phyloP scores from a whole-genome alignment of 1,284 basidiomycete genomes.

The Porodaedalea pini region DNA sequence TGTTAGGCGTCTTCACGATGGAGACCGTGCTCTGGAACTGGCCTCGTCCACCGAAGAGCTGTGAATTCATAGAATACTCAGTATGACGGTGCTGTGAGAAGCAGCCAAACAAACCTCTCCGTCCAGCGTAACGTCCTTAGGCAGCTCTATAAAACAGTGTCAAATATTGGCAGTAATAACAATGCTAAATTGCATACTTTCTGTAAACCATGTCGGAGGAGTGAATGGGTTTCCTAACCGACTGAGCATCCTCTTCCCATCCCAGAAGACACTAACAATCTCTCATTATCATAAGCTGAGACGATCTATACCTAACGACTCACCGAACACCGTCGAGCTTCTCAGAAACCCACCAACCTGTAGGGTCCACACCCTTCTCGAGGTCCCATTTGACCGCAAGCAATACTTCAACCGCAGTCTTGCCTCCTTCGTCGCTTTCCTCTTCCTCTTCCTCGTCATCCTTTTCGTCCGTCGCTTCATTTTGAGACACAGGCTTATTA shows the following conservation, averaged over 20 bases:
- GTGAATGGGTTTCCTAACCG: slow-evolving; percentile 59
- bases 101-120: slow-evolving; percentile 40
- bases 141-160: slow-evolving; percentile 42
- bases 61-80: slow-evolving; percentile 12
- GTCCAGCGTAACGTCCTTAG: slow-evolving; percentile 55
- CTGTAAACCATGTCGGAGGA: slow-evolving; percentile 57
- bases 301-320: slow-evolving; percentile 16
- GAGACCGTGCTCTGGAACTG: slow-evolving; percentile 57
- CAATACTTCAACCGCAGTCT: slow-evolving; percentile 41
- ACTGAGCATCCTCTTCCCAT: slow-evolving; percentile 55
- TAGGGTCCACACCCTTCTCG: slow-evolving; percentile 52
- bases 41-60: slow-evolving; percentile 56
- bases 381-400: slow-evolving; percentile 61
- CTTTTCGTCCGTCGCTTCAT: slow-evolving; percentile 6
- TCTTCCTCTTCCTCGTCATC: slow-evolving; percentile 24
- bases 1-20: slow-evolving; percentile 54
- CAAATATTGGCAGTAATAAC: neutral
- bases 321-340: slow-evolving; percentile 58
- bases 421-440: slow-evolving; percentile 26
- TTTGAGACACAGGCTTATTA: slow-evolving; percentile 18
- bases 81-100: slow-evolving; percentile 23
- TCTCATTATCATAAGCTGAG: neutral
- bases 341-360: slow-evolving; percentile 67
- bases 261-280: slow-evolving; percentile 45
- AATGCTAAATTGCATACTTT: slow-evolving; percentile 39